phyloP scores from a whole-genome alignment of 176 grass and related monocot genomes.

The Aegilops longissima region DNA sequence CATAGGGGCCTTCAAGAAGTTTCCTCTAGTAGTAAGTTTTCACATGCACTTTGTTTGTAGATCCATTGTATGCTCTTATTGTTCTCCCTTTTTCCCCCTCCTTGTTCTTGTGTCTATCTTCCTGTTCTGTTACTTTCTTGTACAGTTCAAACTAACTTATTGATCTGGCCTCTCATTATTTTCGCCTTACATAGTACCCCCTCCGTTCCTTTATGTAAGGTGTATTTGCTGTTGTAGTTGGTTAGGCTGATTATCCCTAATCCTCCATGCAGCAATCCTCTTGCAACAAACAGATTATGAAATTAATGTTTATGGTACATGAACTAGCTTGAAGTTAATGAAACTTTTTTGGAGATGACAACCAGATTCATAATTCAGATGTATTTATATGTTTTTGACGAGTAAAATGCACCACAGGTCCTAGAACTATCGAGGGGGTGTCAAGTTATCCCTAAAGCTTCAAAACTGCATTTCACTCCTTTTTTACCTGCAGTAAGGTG shows the following conservation, averaged over 20 bases:
- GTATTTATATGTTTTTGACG: neutral
- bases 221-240: too few species aligned
- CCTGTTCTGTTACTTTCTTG: slow-evolving; percentile 2
- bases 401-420: too few species aligned
- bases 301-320: neutral
- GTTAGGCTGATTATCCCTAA: too few species aligned
- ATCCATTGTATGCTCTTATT: neutral
- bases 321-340: neutral
- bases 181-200: neutral
- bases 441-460: too few species aligned
- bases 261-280: too few species aligned
- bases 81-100: neutral
- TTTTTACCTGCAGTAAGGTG: neutral
- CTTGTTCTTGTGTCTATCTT: neutral
- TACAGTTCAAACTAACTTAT: slow-evolving; percentile 19
- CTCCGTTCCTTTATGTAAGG: too few species aligned
- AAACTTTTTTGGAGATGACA: neutral
- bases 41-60: slow-evolving; percentile 6
- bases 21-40: slow-evolving; percentile 86
- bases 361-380: slow-evolving; percentile 1
- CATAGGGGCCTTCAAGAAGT: slow-evolving; percentile 66
- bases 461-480: too few species aligned
- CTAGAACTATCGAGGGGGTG: too few species aligned
- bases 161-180: neutral
- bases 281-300: neutral